phyloP scores from a whole-genome alignment of 2,329 filamentous ascomycete species.

The Colletotrichum echinochloae region DNA sequence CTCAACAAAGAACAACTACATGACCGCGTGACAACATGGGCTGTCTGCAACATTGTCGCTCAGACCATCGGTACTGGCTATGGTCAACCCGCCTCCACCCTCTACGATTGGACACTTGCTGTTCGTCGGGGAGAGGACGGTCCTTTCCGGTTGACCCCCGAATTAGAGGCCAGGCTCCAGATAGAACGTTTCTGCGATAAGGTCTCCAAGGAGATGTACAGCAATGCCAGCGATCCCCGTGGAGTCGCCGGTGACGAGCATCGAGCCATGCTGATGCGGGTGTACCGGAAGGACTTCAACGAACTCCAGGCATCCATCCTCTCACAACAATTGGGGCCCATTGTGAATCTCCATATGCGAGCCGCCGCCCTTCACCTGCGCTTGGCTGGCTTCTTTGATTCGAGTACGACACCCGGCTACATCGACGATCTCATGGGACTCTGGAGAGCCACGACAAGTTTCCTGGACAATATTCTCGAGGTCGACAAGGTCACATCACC shows the following conservation, averaged over 20 bases:
- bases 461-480: slow-evolving; percentile 74
- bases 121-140: slow-evolving; percentile 70
- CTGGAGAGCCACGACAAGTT: slow-evolving; percentile 77
- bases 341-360: slow-evolving; percentile 75
- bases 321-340: slow-evolving; percentile 68
- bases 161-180: slow-evolving; percentile 75
- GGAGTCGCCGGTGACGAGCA: slow-evolving; percentile 77
- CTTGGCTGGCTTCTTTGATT: slow-evolving; percentile 84
- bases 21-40: slow-evolving; percentile 84
- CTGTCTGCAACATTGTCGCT: slow-evolving; percentile 85
- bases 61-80: slow-evolving; percentile 87
- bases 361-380: slow-evolving; percentile 82
- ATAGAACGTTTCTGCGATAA: slow-evolving; percentile 83
- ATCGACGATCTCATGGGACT: slow-evolving; percentile 80
- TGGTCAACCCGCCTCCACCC: slow-evolving; percentile 81
- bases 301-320: slow-evolving; percentile 72
- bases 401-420: slow-evolving; percentile 77
- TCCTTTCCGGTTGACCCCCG: slow-evolving; percentile 68
- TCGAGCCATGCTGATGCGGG: slow-evolving; percentile 73
- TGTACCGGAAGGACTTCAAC: slow-evolving; percentile 73
- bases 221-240: slow-evolving; percentile 78
- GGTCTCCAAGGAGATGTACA: slow-evolving; percentile 83
- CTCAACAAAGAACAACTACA: slow-evolving; percentile 83
- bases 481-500: slow-evolving; percentile 62
- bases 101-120: slow-evolving; percentile 80